Evolutionary conservation across 2,329 filamentous ascomycete genomes (phyloP).

Genomic region (Fusarium miscanthi): DNA sequence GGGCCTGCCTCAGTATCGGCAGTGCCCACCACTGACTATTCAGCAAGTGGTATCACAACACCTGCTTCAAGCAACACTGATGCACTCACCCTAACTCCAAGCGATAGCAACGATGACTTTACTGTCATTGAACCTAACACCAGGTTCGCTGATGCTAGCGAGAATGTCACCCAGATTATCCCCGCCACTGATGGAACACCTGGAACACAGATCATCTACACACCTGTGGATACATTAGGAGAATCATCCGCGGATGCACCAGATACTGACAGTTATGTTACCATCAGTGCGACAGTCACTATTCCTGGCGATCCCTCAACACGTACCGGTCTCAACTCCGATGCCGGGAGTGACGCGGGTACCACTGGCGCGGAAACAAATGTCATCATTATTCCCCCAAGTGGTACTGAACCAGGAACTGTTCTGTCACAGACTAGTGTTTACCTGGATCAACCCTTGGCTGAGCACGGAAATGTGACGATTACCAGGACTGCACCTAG

Average conservation of each 20-base stretch:
- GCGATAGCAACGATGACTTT: conserved; percentile 24
- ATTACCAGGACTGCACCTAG: conserved; percentile 21
- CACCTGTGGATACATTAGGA: conserved; percentile 12
- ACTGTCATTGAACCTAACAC: conserved; percentile 32
- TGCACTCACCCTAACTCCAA: conserved; percentile 24
- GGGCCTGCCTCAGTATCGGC: conserved; percentile 14
- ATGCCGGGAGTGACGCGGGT: not conserved
- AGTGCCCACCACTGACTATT: conserved; percentile 2
- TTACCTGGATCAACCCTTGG: conserved; percentile 29
- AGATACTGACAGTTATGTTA: conserved; percentile 19
- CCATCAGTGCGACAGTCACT: conserved; percentile 22
- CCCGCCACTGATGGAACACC: conserved; percentile 16
- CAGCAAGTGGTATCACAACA: not conserved
- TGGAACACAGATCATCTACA: conserved; percentile 31
- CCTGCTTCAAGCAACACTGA: conserved; percentile 12
- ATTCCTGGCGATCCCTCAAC: conserved; percentile 34
- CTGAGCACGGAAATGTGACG: conserved; percentile 29
- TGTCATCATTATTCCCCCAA: conserved; percentile 33
- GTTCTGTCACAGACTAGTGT: conserved; percentile 32
- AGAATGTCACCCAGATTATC: conserved; percentile 28
- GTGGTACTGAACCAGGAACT: conserved; percentile 34
- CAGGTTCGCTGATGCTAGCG: conserved; percentile 23
- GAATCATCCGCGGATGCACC: not conserved
- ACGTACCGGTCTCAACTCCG: not conserved
- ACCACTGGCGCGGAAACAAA: conserved; percentile 32